Base-by-base conservation (phyloP, 1,284 basidiomycete species). In the Ganoderma resinaceum region DNA sequence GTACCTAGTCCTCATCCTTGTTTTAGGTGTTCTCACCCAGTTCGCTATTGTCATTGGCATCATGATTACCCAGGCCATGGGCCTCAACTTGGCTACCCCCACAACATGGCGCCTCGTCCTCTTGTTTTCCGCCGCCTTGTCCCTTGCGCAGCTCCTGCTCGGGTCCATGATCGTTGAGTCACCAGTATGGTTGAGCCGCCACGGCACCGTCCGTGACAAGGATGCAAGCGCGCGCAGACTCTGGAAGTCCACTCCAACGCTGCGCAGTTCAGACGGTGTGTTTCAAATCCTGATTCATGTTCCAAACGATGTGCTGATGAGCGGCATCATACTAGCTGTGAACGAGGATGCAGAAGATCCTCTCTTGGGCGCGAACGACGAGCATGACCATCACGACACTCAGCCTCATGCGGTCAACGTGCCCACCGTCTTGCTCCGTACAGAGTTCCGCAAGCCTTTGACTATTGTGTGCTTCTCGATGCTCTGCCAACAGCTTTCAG, bases 31-130 rank as follows among this genome's bases (percentile, higher is more conserved):
- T 31, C 84, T 97, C 46, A 95, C 95, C n/a, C 96, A 97, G 76
- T 82, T 97, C 43, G 91, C 88, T 35, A 94, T 96, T 75, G 94
- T 96, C 40, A 76, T 94, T 57, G 95, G 95, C 26, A 92, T 97
- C 70, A 91, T 95, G 85, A 79, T 88, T 31, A 92, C 94, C 0
- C 95, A 96, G 77, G 76, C 85, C 18, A 79, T 90, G 70, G 92
- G 92, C 14, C 80, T 94, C 40, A 80, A 81, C 62, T 82, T 92
- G 62, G 88, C 92, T 5, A 88, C 87, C 11, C 89, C 90, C 0
- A 83, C 82, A 31, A 78, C 83, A 55, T 97, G 95, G 95, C 88
- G 95, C 60, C 80, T 87, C 63, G 93, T 96, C 16, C 85, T 94
- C 23, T 78, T 89, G 66, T 79, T 91, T 62, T 94, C 94, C 4